phyloP scores from a whole-genome alignment of 257 asterid genomes.

The Primulina eburnea region DNA sequence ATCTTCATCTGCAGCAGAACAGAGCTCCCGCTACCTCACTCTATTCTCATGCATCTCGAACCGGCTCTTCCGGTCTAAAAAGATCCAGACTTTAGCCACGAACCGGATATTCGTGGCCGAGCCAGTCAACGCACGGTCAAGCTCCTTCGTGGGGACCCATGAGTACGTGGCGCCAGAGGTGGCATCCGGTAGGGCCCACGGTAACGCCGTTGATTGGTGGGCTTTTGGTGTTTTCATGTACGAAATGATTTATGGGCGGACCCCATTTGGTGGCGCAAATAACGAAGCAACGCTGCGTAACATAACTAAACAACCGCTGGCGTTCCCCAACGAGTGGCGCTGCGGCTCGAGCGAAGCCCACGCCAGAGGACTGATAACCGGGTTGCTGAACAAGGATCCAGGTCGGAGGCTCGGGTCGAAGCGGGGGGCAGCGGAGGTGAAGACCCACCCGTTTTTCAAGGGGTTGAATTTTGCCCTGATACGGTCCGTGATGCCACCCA shows the following conservation, averaged over 20 bases:
- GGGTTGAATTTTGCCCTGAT: slow-evolving; percentile 80
- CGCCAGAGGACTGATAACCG: slow-evolving; percentile 63
- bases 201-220: slow-evolving; percentile 96
- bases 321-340: slow-evolving; percentile 50
- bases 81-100: slow-evolving; percentile 53
- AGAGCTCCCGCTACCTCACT: slow-evolving; percentile 30
- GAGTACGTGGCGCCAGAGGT: slow-evolving; percentile 98
- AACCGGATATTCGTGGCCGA: slow-evolving; percentile 81
- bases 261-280: slow-evolving; percentile 69
- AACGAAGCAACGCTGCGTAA: slow-evolving; percentile 62
- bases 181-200: slow-evolving; percentile 77
- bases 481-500: slow-evolving; percentile 64
- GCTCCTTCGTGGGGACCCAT: slow-evolving; percentile 89
- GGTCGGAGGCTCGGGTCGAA: slow-evolving; percentile 62
- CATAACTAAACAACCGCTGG: slow-evolving; percentile 45
- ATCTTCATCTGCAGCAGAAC: slow-evolving; percentile 26
- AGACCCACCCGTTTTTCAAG: slow-evolving; percentile 77
- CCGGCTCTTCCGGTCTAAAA: slow-evolving; percentile 64
- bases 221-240: slow-evolving; percentile 76
- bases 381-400: slow-evolving; percentile 67
- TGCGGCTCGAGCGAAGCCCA: slow-evolving; percentile 40
- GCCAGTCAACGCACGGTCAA: slow-evolving; percentile 76
- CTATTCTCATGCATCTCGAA: slow-evolving; percentile 66
- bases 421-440: slow-evolving; percentile 85
- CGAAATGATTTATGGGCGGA: slow-evolving; percentile 83